Percentiles rank a stretch among this genome's conserved stretches.
Conservation (phyloP, 1,284 basidiomycete genomes). For the Fomitopsis pinicola region DNA sequence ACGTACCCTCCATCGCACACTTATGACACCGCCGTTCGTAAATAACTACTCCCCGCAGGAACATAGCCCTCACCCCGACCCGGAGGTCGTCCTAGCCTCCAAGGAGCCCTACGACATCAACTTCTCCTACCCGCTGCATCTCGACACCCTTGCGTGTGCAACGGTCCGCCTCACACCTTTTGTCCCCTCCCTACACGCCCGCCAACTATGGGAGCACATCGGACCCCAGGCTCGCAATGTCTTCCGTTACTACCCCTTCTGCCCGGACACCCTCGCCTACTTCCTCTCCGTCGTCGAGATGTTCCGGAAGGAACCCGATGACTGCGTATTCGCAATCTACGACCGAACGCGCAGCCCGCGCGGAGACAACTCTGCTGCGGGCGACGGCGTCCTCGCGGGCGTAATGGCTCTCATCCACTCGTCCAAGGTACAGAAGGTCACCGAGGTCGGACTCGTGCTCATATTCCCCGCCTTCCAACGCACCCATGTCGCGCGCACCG, state of each 20-base stretch:
- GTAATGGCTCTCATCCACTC: conserved; percentile 37
- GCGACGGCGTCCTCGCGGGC: conserved; percentile 32
- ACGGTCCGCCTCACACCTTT: background rate
- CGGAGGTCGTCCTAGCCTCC: background rate
- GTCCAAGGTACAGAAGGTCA: conserved; percentile 32
- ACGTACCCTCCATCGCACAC: background rate
- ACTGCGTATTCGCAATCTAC: conserved; percentile 42
- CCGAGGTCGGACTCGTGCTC: conserved; percentile 48
- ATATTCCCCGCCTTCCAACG: conserved; percentile 57
- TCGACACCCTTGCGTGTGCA: background rate
- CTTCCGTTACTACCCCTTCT: conserved; percentile 11
- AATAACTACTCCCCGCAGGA: background rate
- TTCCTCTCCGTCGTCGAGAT: conserved; percentile 30
- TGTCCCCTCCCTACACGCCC: background rate
- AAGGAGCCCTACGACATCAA: background rate
- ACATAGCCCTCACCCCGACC: background rate
- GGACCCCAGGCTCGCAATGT: background rate
- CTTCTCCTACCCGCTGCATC: background rate
- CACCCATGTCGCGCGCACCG: conserved; percentile 60
- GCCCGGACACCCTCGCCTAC: background rate
- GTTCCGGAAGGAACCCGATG: conserved; percentile 26
- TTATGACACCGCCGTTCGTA: background rate
- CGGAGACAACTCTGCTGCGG: background rate
- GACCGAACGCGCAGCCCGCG: conserved; percentile 34
- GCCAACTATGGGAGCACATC: background rate